Percentiles rank a stretch among this genome's conserved stretches.
Conservation (phyloP, 1,139 yeast genomes). For the Debaryomyces psychrophilus region DNA sequence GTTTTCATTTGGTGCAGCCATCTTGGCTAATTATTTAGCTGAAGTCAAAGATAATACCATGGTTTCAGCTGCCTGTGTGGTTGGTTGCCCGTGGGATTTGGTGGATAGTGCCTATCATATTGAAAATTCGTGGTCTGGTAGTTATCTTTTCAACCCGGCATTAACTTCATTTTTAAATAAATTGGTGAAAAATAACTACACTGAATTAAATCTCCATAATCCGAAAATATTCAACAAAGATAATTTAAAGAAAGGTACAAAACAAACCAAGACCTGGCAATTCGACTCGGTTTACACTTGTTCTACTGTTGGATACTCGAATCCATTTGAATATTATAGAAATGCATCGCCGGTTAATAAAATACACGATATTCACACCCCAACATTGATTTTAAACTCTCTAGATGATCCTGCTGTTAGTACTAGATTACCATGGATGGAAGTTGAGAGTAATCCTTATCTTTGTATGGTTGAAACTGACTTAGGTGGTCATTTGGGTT, state of each 20-base stretch:
- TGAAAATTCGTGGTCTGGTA: constrained; percentile 59
- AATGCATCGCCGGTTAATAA: constrained; percentile 66
- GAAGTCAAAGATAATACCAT: constrained; percentile 45
- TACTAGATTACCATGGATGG: constrained; percentile 36
- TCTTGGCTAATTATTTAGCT: constrained; percentile 78
- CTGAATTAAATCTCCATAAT: constrained; percentile 46
- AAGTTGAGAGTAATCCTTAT: constrained; percentile 34
- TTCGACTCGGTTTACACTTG: constrained; percentile 79
- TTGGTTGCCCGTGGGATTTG: constrained; percentile 89
- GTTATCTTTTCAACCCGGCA: constrained; percentile 61
- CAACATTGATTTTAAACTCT: constrained; percentile 69
- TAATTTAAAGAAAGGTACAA: constrained; percentile 32
- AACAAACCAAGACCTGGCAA: constrained; percentile 48
- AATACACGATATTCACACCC: constrained; percentile 59
- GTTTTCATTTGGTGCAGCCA: constrained; percentile 85
- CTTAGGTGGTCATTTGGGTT: constrained; percentile 67
- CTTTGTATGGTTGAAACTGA: constrained; percentile 44
- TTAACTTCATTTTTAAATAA: constrained; percentile 68
- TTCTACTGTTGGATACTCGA: constrained; percentile 69
- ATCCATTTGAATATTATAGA: constrained; percentile 73
- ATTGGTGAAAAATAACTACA: constrained; percentile 62
- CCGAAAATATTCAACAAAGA: constrained; percentile 39
- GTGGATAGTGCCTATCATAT: constrained; percentile 57
- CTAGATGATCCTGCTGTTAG: constrained; percentile 86
- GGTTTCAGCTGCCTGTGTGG: constrained; percentile 65